Conservation (phyloP, 306 rosid species). For the Quercus gilva region DNA sequence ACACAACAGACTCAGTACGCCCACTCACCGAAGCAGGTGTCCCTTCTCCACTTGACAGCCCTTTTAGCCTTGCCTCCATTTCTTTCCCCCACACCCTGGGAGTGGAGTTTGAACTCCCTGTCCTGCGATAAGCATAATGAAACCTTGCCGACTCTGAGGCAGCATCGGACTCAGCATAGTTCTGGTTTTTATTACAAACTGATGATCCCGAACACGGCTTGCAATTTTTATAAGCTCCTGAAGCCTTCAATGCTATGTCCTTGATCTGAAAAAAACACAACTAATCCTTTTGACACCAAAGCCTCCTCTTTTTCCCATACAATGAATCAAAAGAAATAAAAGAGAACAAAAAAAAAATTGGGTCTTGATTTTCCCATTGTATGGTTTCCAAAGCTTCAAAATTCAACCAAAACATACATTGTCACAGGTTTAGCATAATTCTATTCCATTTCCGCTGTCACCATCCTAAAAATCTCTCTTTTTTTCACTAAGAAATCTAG, state of each 20-base stretch:
- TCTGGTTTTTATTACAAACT: constrained; percentile 38
- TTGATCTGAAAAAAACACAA: constrained; percentile 63
- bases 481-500: neutral
- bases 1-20: constrained; percentile 68
- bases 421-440: neutral
- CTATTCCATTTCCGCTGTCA: neutral
- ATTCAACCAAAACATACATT: neutral
- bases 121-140: constrained; percentile 61
- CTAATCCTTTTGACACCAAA: constrained; percentile 13
- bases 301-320: neutral
- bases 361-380: neutral
- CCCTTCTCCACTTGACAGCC: constrained; percentile 87
- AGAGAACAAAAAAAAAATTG: neutral
- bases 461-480: neutral
- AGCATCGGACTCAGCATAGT: constrained; percentile 65
- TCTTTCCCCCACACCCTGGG: constrained; percentile 89
- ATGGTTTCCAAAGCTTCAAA: neutral
- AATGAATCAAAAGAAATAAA: neutral
- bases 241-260: constrained; percentile 95
- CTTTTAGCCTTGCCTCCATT: constrained; percentile 75
- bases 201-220: constrained; percentile 89
- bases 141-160: constrained; percentile 86
- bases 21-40: constrained; percentile 94
- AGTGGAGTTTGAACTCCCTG: constrained; percentile 86
- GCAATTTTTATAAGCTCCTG: constrained; percentile 92